Percentiles rank a stretch among this genome's conserved stretches.
Conservation (phyloP, 176 grass and related monocot genomes). For the Urochloa ruziziensis region DNA sequence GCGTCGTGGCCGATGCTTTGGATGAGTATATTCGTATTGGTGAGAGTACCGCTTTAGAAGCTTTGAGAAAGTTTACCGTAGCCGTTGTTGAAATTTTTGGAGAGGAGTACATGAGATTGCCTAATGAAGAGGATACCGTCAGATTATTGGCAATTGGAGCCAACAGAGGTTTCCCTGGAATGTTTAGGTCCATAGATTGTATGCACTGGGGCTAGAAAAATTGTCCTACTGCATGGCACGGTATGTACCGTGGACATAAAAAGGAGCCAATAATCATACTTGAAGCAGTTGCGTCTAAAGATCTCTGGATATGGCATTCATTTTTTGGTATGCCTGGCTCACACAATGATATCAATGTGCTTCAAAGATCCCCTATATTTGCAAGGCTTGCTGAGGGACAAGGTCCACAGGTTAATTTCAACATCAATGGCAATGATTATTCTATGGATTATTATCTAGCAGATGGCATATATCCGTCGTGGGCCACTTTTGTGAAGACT, state of each 20-base stretch:
- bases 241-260: background rate
- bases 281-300: background rate
- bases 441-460: background rate
- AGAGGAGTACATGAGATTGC: background rate
- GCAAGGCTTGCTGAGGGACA: background rate
- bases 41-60: background rate
- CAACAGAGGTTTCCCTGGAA: background rate
- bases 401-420: background rate
- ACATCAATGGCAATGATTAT: background rate
- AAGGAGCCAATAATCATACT: background rate
- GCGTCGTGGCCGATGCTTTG: too few relatives aligned
- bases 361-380: background rate
- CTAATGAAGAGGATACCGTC: background rate
- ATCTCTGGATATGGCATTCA: background rate
- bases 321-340: background rate
- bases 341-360: background rate
- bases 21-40: too few relatives aligned
- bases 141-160: background rate
- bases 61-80: background rate
- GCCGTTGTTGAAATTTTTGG: background rate
- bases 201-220: background rate
- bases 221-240: background rate
- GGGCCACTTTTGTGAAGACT: background rate
- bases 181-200: background rate
- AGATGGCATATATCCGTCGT: background rate